Base-by-base conservation (phyloP, 345 rosid genomes). In the Aegle marmelos region DNA sequence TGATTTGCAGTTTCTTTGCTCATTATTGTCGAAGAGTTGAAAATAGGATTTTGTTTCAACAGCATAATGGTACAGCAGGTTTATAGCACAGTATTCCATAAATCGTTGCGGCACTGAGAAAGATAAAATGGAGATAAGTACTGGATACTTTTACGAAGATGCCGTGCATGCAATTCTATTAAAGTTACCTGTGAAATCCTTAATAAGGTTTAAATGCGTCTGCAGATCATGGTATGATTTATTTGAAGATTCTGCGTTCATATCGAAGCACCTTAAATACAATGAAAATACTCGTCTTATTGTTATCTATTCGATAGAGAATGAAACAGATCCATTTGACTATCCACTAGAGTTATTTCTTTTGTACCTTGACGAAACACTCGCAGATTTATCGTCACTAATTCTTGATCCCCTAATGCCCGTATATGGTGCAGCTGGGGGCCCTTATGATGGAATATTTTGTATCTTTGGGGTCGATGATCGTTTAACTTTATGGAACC, bases 31-130 rank as follows among this genome's bases (percentile, higher is more conserved):
- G 1, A 0, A 54, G 9, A 54, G 3, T 21, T 21, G 45, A 39
- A 39, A 37, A 39, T 2, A 0, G 22, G 21, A 19, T 16, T 1
- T 54, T 54, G 58, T 39, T 39, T 39, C 14, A 39, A 2, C 0
- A 2, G 13, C 3, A 39, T 0, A 39, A 39, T 9, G 3, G 2
- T 37, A 36, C 3, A 2, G 0, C 0, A 39, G 0, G 0, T 41
- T 10, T 10, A 0, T 54, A 19, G 19, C 2, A 54, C n/a, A 54
- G 1, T 19, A 6, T 21, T 21, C 2, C 58, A 8, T 16, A 4
- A n/a, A 59, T 24, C 8, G 2, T 59, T 25, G 7, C 10, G 27
- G 63, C 31, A 0, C 0, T 21, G n/a, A 0, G 0, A 25, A 3
- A 59, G 31, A n/a, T 22, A 59, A 0, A 0, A 45, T 45, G 50